Base-by-base conservation (phyloP, 345 rosid species). In the Citrus cavaleriei region DNA sequence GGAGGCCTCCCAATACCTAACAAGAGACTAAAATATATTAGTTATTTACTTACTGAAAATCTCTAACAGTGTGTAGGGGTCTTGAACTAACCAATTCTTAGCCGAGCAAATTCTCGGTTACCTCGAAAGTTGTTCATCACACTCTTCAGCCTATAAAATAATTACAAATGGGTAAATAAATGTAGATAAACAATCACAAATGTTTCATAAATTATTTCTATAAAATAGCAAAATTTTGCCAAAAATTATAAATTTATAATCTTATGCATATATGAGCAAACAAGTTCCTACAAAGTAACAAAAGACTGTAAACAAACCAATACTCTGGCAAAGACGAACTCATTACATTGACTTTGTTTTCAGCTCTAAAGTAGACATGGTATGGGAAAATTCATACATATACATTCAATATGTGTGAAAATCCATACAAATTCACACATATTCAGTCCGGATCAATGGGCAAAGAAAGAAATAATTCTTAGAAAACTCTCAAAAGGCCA, bases 1-100 rank as follows among this genome's bases (percentile, higher is more conserved):
- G 95, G 94, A 40, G 98, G 98, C 84, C 86, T 89, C 21, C 94
- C 95, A 59, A 95, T 92, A 79, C 97, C 97, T 95, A 32, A 30
- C 40, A 72, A 72, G 54, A 54, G 19, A 21, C 55, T 59, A 59
- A 40, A 55, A 14, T 12, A 68, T 73, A 30, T 30, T 42, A 73
- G 34, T 24, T 30, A 78, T 18, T 62, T 62, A 32, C 16, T 49
- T 3, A 21, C 58, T 55, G 24, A n/a, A 75, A 37, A 10, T 64
- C 77, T 35, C 7, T 24, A 32, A 12, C 19, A 12, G 13, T 40
- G 55, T 66, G 14, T 42, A 75, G n/a, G 57, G 18, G 68, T 42
- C 79, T 49, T n/a, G 75, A 72, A 82, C 91, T 81, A 80, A 95
- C 97, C 98, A 46, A 95, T 91, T 78, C 97, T 84, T 68, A 95